Base-by-base conservation (phyloP, 2,329 filamentous ascomycete genomes). In the Penicillium crustosum region DNA sequence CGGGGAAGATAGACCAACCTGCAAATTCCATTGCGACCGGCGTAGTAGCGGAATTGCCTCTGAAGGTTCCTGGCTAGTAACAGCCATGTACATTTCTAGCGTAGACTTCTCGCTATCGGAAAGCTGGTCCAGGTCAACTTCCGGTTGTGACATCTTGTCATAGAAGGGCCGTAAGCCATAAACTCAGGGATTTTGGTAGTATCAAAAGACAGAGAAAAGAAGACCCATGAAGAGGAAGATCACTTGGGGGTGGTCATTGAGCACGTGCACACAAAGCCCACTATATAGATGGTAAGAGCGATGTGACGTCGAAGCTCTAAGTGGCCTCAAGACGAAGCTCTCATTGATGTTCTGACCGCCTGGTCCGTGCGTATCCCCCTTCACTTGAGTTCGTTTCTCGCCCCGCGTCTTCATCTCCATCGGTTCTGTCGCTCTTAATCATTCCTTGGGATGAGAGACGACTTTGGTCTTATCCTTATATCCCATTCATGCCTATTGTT, bases 11-110 rank as follows among this genome's bases (percentile, higher is more conserved):
- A 45, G 43, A 61, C 66, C 15, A 57, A 92, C 90, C 81, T 93
- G 90, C 0, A 96, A 89, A 71, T 97, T 99, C 94, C 94, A 99
- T 81, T 97, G 89, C 56, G 92, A 96, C 61, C 92, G 83, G 65
- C 88, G 85, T 2, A 99, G 81, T 5, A 99, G 75, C 1, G 90
- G 86, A 49, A 96, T 81, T 2, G 94, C 92, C 57, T 90, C 86
- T 43, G 86, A 82, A 44, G 86, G 75, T 23, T 91, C 88, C 75
- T 97, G 92, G 66, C 93, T 87, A 27, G 94, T 97, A 50, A 99
- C 89, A 51, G 89, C 84, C 17, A 88, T 91, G 75, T 92, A 96
- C 70, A 96, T 93, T 68, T 96, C 88, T 27, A 99, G 84, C 47
- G 91, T 89, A 51, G 88, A 84, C 74, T 91, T 91, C 79, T 97